Evolutionary conservation across 2,329 filamentous ascomycete species (phyloP).

Genomic region (Colletotrichum navitas): DNA sequence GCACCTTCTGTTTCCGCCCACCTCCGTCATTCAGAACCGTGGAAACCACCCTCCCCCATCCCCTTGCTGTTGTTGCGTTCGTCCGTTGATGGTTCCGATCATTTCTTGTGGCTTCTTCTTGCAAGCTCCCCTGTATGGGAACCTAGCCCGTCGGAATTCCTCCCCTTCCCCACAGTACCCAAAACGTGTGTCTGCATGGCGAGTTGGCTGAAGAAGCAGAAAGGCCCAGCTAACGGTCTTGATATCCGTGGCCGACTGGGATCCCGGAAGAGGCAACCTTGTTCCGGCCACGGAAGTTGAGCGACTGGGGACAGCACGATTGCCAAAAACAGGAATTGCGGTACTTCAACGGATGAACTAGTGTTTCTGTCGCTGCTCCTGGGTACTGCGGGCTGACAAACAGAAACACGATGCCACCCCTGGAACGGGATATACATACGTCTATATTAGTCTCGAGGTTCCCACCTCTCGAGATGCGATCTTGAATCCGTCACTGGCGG

Average conservation of each 20-base stretch:
- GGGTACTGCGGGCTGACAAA: slow-evolving; percentile 1
- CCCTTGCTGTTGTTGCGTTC: background rate
- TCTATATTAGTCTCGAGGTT: slow-evolving; percentile 30
- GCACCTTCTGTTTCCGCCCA: slow-evolving; percentile 1
- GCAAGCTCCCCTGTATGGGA: slow-evolving; percentile 9
- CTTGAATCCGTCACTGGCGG: slow-evolving; percentile 27
- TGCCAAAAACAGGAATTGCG: slow-evolving; percentile 11
- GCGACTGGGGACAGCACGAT: slow-evolving; percentile 2
- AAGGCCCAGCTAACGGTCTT: background rate
- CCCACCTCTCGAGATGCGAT: background rate
- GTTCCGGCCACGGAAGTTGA: slow-evolving; percentile 14
- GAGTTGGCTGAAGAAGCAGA: slow-evolving; percentile 27
- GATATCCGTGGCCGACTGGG: slow-evolving; percentile 19
- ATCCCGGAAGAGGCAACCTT: slow-evolving; percentile 28
- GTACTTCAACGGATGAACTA: slow-evolving; percentile 12
- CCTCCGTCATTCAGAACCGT: background rate
- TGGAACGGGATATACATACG: slow-evolving; percentile 11
- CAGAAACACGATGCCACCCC: slow-evolving; percentile 5
- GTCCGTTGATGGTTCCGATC: background rate
- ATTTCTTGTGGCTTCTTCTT: background rate
- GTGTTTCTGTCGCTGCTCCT: background rate
- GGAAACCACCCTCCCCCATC: background rate
- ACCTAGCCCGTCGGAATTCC: slow-evolving; percentile 6
- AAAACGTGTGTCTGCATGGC: slow-evolving; percentile 33
- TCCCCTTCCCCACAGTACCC: slow-evolving; percentile 29